Evolutionary conservation across 306 rosid species (phyloP).

Genomic region (Betula pendula): DNA sequence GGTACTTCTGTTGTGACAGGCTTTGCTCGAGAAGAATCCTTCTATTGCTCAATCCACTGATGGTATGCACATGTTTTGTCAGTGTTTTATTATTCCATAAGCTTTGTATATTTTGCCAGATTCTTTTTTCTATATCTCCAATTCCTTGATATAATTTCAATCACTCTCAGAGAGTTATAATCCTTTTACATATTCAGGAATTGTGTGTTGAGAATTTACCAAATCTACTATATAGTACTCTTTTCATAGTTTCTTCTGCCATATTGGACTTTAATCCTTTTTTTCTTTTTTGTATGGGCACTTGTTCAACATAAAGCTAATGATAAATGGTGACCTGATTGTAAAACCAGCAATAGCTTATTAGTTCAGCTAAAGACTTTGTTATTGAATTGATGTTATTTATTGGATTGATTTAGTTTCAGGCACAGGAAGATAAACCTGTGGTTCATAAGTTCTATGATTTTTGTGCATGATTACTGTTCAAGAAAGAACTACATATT

Average conservation of each 20-base stretch:
- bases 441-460: background rate
- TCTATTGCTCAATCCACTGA: conserved; percentile 49
- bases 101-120: background rate
- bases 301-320: conserved; percentile 3
- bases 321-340: background rate
- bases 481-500: background rate
- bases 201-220: background rate
- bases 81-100: conserved; percentile 1
- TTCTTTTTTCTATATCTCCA: background rate
- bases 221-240: background rate
- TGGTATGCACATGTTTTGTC: conserved; percentile 42
- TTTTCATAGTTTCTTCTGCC: background rate
- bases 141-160: background rate
- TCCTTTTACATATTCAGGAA: background rate
- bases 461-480: background rate
- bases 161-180: background rate
- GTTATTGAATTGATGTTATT: background rate
- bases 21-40: conserved; percentile 65
- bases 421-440: background rate
- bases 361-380: background rate
- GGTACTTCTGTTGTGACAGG: conserved; percentile 52
- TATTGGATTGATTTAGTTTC: background rate
- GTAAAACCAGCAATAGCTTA: background rate
- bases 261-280: background rate
- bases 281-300: background rate